A percentile compares a stretch with the other conserved stretches of the same genome.
These are phyloP conservation scores for Chlorella sp. DNA, from an alignment of 139 green algal species.

Conservation along the genomic window DNA sequence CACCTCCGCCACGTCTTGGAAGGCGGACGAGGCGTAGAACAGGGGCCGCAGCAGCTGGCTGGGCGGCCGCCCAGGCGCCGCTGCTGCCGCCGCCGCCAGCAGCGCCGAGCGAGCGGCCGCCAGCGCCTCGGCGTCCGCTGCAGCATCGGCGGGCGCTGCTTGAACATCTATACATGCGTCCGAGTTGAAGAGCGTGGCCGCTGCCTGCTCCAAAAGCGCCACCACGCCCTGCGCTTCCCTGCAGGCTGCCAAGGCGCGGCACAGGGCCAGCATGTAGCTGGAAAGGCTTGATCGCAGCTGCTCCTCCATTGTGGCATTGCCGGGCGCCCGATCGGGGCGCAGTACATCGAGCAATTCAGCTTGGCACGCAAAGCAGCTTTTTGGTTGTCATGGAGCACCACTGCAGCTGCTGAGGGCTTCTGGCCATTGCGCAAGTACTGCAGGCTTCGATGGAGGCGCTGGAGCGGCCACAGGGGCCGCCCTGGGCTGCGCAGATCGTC, in stretches of 20 bases:
- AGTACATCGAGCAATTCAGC: no score
- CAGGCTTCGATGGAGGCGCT: no score
- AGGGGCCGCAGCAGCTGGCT: not conserved
- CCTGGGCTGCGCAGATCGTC: not conserved
- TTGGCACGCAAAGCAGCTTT: no score
- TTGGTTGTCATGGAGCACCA: no score
- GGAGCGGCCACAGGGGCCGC: not conserved
- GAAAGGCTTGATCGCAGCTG: not conserved
- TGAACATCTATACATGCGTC: not conserved
- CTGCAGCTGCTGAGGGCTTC: no score
- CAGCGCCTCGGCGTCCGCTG: not conserved
- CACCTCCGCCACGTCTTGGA: conserved; percentile 25
- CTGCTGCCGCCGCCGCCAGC: not conserved
- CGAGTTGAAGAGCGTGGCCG: not conserved
- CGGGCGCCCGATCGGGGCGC: no score
- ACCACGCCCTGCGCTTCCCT: not conserved
- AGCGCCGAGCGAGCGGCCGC: not conserved
- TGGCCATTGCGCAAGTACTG: no score
- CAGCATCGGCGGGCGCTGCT: not conserved
- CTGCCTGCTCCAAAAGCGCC: not conserved
- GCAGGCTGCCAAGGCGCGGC: conserved; percentile 13
- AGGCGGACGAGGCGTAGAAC: not conserved
- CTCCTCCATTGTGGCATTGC: not conserved
- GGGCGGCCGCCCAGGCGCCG: not conserved
- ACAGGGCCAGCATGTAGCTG: conserved; percentile 17